A percentile compares a stretch with the other conserved stretches of the same genome.
phyloP scores from a whole-genome alignment of 2,329 filamentous ascomycete species.

The Chalaropsis thielavioides region DNA sequence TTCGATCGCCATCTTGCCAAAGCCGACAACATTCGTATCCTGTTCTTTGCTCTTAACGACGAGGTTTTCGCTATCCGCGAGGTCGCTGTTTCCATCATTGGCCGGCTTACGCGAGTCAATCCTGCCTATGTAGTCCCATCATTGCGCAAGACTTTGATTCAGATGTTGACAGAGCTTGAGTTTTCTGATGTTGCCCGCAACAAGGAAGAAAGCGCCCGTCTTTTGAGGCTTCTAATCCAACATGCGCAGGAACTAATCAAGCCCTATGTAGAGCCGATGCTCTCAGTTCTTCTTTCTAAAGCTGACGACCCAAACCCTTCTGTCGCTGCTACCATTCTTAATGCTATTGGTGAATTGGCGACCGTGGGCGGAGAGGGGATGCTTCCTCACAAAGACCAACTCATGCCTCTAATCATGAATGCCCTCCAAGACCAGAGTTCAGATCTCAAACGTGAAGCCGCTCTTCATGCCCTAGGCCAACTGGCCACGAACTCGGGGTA shows the following conservation, averaged over 20 bases:
- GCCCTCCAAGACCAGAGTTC: conserved; percentile 90
- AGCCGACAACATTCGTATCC: conserved; percentile 87
- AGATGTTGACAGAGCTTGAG: conserved; percentile 89
- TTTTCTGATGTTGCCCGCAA: conserved; percentile 88
- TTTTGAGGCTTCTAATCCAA: conserved; percentile 82
- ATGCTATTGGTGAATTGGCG: conserved; percentile 85
- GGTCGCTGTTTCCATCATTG: conserved; percentile 91
- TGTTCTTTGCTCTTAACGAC: conserved; percentile 93
- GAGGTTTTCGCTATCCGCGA: conserved; percentile 86
- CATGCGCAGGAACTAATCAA: conserved; percentile 89
- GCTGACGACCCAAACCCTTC: conserved; percentile 71
- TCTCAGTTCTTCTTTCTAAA: conserved; percentile 85
- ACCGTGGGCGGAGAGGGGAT: conserved; percentile 91
- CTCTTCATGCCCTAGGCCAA: conserved; percentile 78
- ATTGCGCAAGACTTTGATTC: conserved; percentile 83
- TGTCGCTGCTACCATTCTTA: conserved; percentile 87
- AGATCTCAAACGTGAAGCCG: conserved; percentile 76
- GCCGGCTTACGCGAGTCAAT: conserved; percentile 77
- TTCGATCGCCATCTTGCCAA: conserved; percentile 96
- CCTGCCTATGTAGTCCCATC: conserved; percentile 97
- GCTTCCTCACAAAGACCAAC: conserved; percentile 72
- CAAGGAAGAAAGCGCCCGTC: conserved; percentile 89
- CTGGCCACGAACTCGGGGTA: conserved; percentile 93
- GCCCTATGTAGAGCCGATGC: conserved; percentile 93
- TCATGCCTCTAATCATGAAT: conserved; percentile 92